Evolutionary conservation across 352 stramenopile genomes (phyloP).

Genomic region (Phytopythium delawarense): DNA sequence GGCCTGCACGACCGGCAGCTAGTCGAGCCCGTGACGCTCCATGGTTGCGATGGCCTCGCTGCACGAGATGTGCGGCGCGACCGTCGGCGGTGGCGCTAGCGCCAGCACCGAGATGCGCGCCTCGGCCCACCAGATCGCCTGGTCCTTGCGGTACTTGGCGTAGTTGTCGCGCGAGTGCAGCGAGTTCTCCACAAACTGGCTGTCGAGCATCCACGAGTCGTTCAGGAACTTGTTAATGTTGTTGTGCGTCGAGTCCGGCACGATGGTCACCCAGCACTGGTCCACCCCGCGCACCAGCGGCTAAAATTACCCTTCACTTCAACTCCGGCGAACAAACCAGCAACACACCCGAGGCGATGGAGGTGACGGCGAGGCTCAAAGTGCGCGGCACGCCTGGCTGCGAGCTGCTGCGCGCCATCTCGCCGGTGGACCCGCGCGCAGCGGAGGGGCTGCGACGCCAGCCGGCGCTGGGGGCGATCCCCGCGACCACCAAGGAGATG

Average conservation of each 20-base stretch:
- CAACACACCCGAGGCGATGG: constrained; percentile 12
- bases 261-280: constrained; percentile 92
- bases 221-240: constrained; percentile 98
- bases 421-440: constrained; percentile 50
- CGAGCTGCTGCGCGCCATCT: constrained; percentile 35
- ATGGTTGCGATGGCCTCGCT: constrained; percentile 92
- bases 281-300: constrained; percentile 27
- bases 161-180: constrained; percentile 73
- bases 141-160: constrained; percentile 57
- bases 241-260: constrained; percentile 94
- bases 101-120: constrained; percentile 79
- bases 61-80: constrained; percentile 79
- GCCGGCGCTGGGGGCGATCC: neutral
- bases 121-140: constrained; percentile 90
- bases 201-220: constrained; percentile 92
- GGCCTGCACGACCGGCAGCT: constrained; percentile 68
- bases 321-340: too few relatives aligned
- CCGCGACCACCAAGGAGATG: constrained; percentile 21
- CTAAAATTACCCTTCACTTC: too few relatives aligned
- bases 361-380: constrained; percentile 22
- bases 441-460: constrained; percentile 51
- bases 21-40: constrained; percentile 87
- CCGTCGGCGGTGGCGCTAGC: constrained; percentile 82
- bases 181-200: constrained; percentile 64
- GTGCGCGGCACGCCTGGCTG: constrained; percentile 42